phyloP scores from a whole-genome alignment of 352 stramenopile genomes.

The Elongisporangium prolatum region DNA sequence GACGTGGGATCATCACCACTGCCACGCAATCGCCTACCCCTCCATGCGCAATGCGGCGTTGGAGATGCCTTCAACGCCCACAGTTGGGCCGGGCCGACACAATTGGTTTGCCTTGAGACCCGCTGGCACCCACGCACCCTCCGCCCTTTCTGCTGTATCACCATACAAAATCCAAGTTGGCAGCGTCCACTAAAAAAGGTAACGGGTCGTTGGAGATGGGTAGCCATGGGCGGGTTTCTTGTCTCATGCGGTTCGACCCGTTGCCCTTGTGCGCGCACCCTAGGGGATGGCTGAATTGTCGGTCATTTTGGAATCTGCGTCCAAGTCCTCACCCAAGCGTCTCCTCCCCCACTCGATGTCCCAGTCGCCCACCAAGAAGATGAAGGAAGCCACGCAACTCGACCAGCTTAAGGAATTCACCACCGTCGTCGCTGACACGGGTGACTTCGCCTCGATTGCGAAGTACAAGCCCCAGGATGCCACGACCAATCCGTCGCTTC shows the following conservation, averaged over 20 bases:
- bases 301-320: conserved; percentile 75
- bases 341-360: conserved; percentile 29
- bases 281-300: not conserved
- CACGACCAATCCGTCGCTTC: conserved; percentile 98
- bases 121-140: not conserved
- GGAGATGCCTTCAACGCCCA: not conserved
- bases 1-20: not conserved
- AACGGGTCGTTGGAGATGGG: not conserved
- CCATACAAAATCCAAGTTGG: not conserved
- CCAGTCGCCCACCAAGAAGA: conserved; percentile 70
- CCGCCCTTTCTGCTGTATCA: not conserved
- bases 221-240: not conserved
- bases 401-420: conserved; percentile 97
- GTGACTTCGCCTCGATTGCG: conserved; percentile 91
- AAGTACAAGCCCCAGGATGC: conserved; percentile 96
- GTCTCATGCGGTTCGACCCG: conserved; percentile 6
- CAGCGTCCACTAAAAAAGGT: not conserved
- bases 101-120: not conserved
- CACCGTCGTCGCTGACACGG: conserved; percentile 97
- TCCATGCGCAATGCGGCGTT: not conserved
- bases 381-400: conserved; percentile 76
- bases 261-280: not conserved
- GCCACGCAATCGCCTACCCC: conserved; percentile 5
- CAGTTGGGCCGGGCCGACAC: not conserved
- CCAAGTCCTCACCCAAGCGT: conserved; percentile 23